These are phyloP conservation scores for Dipodascus albidus DNA, from an alignment of 805 yeast species.

Conservation along the genomic window DNA sequence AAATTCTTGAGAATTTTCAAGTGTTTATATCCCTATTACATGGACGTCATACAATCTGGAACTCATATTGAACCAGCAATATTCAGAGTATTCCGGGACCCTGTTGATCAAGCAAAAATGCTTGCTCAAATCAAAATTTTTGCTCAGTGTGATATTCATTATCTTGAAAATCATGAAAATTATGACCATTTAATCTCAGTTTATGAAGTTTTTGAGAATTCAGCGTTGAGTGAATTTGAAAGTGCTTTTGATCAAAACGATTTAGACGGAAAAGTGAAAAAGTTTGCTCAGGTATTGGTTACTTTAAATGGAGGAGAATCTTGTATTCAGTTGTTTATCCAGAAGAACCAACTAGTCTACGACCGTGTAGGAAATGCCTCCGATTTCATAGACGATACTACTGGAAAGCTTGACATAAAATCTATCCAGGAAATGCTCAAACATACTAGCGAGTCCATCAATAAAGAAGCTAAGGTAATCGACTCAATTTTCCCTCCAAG, in stretches of 20 bases:
- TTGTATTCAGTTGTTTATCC: constrained; percentile 22
- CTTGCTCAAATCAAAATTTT: constrained; percentile 32
- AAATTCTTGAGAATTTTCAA: constrained; percentile 22
- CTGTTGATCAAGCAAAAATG: constrained; percentile 40
- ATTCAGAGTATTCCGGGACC: constrained; percentile 36
- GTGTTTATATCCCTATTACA: constrained; percentile 33
- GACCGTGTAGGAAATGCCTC: constrained; percentile 5
- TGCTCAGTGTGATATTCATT: constrained; percentile 26
- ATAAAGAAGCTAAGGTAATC: constrained; percentile 29
- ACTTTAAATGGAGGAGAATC: constrained; percentile 26
- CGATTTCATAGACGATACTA: background rate
- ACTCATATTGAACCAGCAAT: constrained; percentile 32
- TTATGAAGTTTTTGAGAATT: constrained; percentile 59
- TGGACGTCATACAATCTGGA: constrained; percentile 31
- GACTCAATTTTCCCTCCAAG: constrained; percentile 35
- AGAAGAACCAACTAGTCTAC: constrained; percentile 16
- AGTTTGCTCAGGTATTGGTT: constrained; percentile 24
- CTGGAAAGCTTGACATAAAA: constrained; percentile 12
- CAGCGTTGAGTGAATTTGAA: constrained; percentile 59
- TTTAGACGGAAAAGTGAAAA: constrained; percentile 26
- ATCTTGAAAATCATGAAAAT: constrained; percentile 26
- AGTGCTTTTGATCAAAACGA: constrained; percentile 39
- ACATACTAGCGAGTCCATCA: constrained; percentile 27
- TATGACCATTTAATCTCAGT: constrained; percentile 36
- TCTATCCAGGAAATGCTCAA: constrained; percentile 12